Percentiles rank a stretch among this genome's conserved stretches.
Evolutionary conservation across 1,284 basidiomycete genomes (phyloP).

Genomic region (Gymnopus androsaceus): DNA sequence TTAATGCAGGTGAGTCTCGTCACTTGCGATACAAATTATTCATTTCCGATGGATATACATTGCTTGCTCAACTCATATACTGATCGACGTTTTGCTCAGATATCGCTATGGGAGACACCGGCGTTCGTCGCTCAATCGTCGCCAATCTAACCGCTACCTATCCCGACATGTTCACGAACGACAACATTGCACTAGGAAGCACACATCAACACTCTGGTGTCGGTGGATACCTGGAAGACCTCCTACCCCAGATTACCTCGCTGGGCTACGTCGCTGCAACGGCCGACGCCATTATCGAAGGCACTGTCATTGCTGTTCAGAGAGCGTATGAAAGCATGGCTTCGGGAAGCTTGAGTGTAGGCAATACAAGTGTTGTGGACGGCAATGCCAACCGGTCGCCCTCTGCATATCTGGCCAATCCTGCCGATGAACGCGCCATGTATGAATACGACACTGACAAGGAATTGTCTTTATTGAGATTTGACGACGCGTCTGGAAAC

Average conservation of each 20-base stretch:
- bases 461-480: conserved; percentile 64
- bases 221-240: conserved; percentile 78
- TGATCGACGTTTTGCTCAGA: conserved; percentile 43
- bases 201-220: conserved; percentile 82
- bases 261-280: conserved; percentile 73
- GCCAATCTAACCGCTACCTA: conserved; percentile 53
- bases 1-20: conserved; percentile 71
- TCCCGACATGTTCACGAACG: conserved; percentile 67
- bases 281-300: conserved; percentile 69
- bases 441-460: conserved; percentile 76
- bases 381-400: conserved; percentile 80
- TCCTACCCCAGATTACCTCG: conserved; percentile 77
- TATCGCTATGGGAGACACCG: conserved; percentile 81
- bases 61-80: not conserved
- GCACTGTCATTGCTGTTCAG: conserved; percentile 68
- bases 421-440: conserved; percentile 61
- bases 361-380: conserved; percentile 66
- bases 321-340: conserved; percentile 67
- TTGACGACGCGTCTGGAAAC: conserved; percentile 58
- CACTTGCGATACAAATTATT: no score
- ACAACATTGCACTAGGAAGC: conserved; percentile 76
- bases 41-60: no score
- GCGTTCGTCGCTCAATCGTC: conserved; percentile 72
- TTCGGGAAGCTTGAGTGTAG: conserved; percentile 60
- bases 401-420: conserved; percentile 73